A percentile compares a stretch with the other conserved stretches of the same genome.
These are phyloP conservation scores for Elsinoe ampelina DNA, from an alignment of 2,329 filamentous ascomycete genomes.

Conservation along the genomic window DNA sequence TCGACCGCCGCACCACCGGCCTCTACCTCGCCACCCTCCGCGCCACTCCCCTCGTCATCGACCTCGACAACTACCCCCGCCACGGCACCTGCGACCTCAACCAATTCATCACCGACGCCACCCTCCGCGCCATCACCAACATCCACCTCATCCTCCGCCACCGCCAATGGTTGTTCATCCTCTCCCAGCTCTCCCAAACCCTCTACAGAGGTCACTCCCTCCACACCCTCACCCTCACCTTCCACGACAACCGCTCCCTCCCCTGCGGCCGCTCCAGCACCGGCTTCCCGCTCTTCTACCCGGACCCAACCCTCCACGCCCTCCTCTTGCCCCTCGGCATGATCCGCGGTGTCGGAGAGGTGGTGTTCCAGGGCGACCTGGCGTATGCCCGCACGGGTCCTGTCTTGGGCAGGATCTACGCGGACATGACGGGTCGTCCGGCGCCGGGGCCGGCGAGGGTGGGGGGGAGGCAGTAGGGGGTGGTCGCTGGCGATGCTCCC, in stretches of 20 bases:
- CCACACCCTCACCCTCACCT: conserved; percentile 19
- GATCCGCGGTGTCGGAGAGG: conserved; percentile 20
- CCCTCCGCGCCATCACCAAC: conserved; percentile 19
- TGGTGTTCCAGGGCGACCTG: conserved; percentile 22
- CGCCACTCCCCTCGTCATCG: conserved; percentile 23
- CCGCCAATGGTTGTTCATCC: conserved; percentile 21
- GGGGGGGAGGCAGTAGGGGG: background rate
- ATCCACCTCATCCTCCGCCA: conserved; percentile 21
- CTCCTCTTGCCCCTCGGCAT: conserved; percentile 18
- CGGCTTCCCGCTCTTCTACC: conserved; percentile 17
- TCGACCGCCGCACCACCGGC: conserved; percentile 27
- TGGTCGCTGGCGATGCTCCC: background rate
- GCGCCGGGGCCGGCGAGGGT: background rate
- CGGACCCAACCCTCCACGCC: conserved; percentile 20
- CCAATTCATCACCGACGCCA: conserved; percentile 19
- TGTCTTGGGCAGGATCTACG: background rate
- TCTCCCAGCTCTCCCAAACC: background rate
- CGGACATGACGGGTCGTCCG: background rate
- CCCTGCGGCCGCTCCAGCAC: conserved; percentile 16
- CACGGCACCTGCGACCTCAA: conserved; percentile 17
- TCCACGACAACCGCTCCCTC: conserved; percentile 17
- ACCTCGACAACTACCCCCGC: conserved; percentile 17
- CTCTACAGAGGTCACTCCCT: conserved; percentile 16
- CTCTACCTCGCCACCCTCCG: conserved; percentile 25
- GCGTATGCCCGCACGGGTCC: conserved; percentile 8